Base-by-base conservation (phyloP, 2,329 filamentous ascomycete species). In the Paecilomyces sp. region DNA sequence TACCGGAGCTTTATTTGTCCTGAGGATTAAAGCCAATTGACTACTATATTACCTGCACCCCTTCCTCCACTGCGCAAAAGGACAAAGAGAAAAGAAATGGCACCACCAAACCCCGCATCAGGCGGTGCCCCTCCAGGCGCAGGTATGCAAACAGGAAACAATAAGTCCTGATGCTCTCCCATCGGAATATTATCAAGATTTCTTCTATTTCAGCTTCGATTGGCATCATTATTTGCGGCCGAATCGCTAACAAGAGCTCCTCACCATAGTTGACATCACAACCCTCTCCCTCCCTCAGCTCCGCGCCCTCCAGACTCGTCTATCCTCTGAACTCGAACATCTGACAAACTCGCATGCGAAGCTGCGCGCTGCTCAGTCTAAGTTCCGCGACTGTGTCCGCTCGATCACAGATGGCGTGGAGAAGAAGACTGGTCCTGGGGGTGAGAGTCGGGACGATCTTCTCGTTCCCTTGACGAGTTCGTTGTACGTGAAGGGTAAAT, bases 401-500 rank as follows among this genome's bases (percentile, higher is more conserved):
- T 91, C 89, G 57, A 90, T 99, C 63, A 80, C 84, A 22, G 78
- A 79, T 24, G 86, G 86, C 1, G 77, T 87, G 28, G 74, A 71
- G 30, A 69, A 70, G 18, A 67, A 71, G 66, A 72, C 70, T 64
- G 71, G 66, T 62, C 67, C 67, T 11, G 57, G 56, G n/a, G 65
- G 66, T 55, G 72, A 68, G n/a, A 67, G 66, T 6, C 70, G 55
- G 15, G 63, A 74, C 55, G 72, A 75, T 57, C 88, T 97, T 55
- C 84, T 99, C 22, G 91, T 99, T n/a, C 94, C 95, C 0, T 78
- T 99, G 63, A 99, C 94, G 12, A 94, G 90, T 68, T 97, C 92
- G 0, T 83, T 99, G 31, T 99, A 99, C 76, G 93, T 99, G 15
- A 89, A 89, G 28, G 95, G 93, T 33, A 87, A 84, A 47, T 81